These are phyloP conservation scores for Myxozyma monticola DNA, from an alignment of 805 yeast species.

Conservation along the genomic window DNA sequence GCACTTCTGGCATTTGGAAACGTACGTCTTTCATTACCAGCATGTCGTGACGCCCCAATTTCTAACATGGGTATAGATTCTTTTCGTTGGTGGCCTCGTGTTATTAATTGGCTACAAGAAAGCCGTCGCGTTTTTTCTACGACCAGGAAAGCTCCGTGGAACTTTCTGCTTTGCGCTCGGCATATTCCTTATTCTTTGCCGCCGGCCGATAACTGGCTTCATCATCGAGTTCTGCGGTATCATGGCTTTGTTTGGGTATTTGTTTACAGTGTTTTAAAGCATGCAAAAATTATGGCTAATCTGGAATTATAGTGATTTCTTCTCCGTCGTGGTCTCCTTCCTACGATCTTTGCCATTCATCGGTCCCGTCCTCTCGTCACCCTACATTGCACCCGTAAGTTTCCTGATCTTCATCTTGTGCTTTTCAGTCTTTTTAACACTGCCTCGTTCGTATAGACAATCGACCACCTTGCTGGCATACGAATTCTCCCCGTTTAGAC, in stretches of 20 bases:
- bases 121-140: conserved; percentile 76
- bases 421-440: not conserved
- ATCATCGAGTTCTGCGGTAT: conserved; percentile 85
- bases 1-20: conserved; percentile 90
- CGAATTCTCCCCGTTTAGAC: conserved; percentile 65
- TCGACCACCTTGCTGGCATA: conserved; percentile 66
- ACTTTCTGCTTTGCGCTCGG: conserved; percentile 78
- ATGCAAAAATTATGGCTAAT: not conserved
- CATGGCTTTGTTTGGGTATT: conserved; percentile 68
- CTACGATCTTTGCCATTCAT: conserved; percentile 83
- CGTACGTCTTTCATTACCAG: conserved; percentile 37
- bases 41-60: not conserved
- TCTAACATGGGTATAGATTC: conserved; percentile 38
- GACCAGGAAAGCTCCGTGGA: conserved; percentile 86
- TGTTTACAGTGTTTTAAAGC: not conserved
- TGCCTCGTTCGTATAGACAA: conserved; percentile 34
- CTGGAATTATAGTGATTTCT: conserved; percentile 61
- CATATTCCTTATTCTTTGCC: conserved; percentile 67
- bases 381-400: conserved; percentile 71
- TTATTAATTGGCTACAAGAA: conserved; percentile 86
- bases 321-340: conserved; percentile 79
- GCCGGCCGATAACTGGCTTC: conserved; percentile 82
- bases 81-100: conserved; percentile 77
- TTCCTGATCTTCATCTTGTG: not conserved
- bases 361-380: conserved; percentile 81